Conservation (phyloP, 257 asterid genomes). For the Parsonsia alboflavescens region DNA sequence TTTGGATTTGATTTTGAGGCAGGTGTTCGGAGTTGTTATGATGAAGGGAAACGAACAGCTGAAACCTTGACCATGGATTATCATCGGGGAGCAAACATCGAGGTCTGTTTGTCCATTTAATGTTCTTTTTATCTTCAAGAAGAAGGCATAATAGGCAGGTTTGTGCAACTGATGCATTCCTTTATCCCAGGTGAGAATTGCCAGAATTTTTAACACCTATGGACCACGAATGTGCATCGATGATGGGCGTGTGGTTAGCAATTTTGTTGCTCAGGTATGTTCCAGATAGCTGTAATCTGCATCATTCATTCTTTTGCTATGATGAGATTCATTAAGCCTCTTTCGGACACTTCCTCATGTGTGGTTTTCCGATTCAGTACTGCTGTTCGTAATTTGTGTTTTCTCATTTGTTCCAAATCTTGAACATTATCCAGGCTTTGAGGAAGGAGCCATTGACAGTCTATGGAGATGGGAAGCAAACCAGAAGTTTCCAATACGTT, state of each 20-base stretch:
- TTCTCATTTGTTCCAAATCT: not conserved
- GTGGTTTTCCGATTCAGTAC: too few relatives aligned
- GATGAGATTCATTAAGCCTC: not conserved
- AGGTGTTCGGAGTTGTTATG: constrained; percentile 94
- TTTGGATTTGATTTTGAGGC: constrained; percentile 14
- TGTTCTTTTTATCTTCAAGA: too few relatives aligned
- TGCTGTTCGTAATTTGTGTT: too few relatives aligned
- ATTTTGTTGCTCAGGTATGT: constrained; percentile 83
- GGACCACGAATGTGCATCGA: constrained; percentile 96
- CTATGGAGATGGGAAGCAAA: constrained; percentile 94
- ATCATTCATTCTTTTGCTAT: not conserved
- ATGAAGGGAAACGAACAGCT: constrained; percentile 87
- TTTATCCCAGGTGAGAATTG: constrained; percentile 66
- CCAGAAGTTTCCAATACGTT: constrained; percentile 89
- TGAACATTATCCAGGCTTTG: constrained; percentile 45
- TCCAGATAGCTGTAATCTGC: not conserved
- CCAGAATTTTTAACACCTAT: constrained; percentile 86
- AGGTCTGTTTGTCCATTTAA: constrained; percentile 30
- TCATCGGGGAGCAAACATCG: constrained; percentile 77
- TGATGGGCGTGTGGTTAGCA: constrained; percentile 94
- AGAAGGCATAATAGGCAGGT: not conserved
- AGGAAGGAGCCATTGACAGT: constrained; percentile 80
- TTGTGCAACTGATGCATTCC: not conserved
- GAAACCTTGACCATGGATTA: constrained; percentile 92
- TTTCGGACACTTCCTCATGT: not conserved